Conservation (phyloP, 2,329 filamentous ascomycete genomes). For the Xylariaceae sp. region DNA sequence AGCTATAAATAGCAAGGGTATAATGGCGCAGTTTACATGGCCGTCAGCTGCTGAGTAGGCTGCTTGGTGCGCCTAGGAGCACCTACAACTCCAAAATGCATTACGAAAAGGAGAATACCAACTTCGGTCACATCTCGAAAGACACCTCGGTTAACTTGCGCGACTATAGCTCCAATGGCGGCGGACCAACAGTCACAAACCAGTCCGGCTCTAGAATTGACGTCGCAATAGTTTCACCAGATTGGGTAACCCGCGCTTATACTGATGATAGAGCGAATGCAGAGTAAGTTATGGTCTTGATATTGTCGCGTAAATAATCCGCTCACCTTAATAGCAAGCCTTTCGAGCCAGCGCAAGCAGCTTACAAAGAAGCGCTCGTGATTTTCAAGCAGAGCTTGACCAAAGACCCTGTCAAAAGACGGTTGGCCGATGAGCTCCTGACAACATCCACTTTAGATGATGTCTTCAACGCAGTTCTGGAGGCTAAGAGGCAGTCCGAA, state of each 20-base stretch:
- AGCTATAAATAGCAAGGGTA: too few relatives aligned
- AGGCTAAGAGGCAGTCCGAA: constrained; percentile 2
- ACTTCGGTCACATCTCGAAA: too few relatives aligned
- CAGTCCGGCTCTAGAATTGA: background rate
- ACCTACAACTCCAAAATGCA: too few relatives aligned
- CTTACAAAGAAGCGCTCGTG: background rate
- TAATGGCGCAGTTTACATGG: too few relatives aligned
- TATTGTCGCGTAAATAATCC: too few relatives aligned
- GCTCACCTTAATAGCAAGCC: background rate
- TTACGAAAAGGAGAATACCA: too few relatives aligned
- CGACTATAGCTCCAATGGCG: too few relatives aligned
- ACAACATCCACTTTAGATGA: constrained; percentile 1
- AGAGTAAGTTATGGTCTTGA: too few relatives aligned
- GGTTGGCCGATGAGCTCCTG: background rate
- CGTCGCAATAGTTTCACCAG: background rate
- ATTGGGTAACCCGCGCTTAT: constrained; percentile 7
- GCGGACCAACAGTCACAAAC: background rate
- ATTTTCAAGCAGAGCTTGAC: constrained; percentile 9
- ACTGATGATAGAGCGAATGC: background rate
- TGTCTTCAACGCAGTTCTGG: constrained; percentile 2
- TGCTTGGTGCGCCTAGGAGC: too few relatives aligned
- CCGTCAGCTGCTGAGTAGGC: too few relatives aligned
- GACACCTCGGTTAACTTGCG: too few relatives aligned
- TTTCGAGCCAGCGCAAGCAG: constrained; percentile 9
- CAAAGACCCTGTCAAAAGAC: constrained; percentile 3